Evolutionary conservation across 2,329 filamentous ascomycete species (phyloP).

Genomic region (Penicillium italicum): DNA sequence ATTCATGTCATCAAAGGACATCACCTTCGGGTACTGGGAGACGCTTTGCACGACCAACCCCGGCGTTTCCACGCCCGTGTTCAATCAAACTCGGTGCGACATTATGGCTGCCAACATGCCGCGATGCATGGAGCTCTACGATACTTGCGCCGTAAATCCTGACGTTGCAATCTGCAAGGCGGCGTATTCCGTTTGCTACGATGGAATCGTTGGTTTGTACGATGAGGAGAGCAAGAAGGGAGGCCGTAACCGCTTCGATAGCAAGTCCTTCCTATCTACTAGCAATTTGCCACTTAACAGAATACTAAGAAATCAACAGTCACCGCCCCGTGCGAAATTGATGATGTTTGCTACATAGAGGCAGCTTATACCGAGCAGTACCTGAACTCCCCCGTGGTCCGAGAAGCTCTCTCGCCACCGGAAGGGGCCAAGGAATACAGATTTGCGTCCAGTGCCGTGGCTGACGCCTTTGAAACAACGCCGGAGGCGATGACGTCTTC

Average conservation of each 20-base stretch:
- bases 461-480: conserved; percentile 10
- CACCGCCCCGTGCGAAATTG: conserved; percentile 19
- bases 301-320: conserved; percentile 10
- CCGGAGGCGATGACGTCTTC: conserved; percentile 9
- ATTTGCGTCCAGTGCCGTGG: conserved; percentile 7
- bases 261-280: conserved; percentile 10
- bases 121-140: conserved; percentile 43
- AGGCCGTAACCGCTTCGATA: conserved; percentile 25
- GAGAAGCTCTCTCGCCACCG: conserved; percentile 17
- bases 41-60: conserved; percentile 48
- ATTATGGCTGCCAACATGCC: conserved; percentile 47
- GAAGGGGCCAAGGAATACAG: conserved; percentile 12
- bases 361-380: conserved; percentile 17
- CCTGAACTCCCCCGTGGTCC: conserved; percentile 17
- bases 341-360: conserved; percentile 21
- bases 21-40: conserved; percentile 46
- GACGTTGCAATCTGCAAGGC: conserved; percentile 21
- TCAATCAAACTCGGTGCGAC: conserved; percentile 47
- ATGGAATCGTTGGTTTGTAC: conserved; percentile 14
- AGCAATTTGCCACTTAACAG: neutral
- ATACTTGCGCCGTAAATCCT: conserved; percentile 30
- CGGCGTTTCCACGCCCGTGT: conserved; percentile 42
- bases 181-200: conserved; percentile 15
- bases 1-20: conserved; percentile 43
- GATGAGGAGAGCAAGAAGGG: conserved; percentile 21